These are phyloP conservation scores for Odontarrhena argentea DNA, from an alignment of 345 rosid species.

Conservation along the genomic window DNA sequence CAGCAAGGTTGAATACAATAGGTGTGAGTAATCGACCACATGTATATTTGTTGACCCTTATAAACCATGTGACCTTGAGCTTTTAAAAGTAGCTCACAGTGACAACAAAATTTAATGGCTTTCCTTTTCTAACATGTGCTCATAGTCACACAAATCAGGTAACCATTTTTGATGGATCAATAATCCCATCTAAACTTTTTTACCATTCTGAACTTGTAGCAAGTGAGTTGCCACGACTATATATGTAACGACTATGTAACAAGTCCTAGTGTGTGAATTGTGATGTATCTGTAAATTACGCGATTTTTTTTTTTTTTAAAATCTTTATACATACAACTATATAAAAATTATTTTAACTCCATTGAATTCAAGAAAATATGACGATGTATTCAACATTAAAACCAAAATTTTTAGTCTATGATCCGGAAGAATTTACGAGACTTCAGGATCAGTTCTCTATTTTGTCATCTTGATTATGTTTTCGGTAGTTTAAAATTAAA, in stretches of 20 bases:
- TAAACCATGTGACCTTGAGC: conserved; percentile 22
- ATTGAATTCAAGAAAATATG: no score
- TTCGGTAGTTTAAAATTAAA: no score
- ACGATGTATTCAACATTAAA: no score
- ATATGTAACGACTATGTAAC: no score
- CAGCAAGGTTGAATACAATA: conserved; percentile 25
- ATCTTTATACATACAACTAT: background rate
- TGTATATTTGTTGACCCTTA: conserved; percentile 33
- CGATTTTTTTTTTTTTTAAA: no score
- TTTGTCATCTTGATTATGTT: no score
- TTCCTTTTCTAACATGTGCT: conserved; percentile 10
- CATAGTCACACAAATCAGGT: background rate
- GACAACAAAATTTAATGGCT: background rate
- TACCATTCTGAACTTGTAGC: background rate
- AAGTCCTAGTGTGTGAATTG: no score
- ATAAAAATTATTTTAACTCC: background rate
- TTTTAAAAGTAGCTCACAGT: conserved; percentile 14
- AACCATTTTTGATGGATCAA: conserved; percentile 16
- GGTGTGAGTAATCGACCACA: conserved; percentile 38
- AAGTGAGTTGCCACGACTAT: background rate
- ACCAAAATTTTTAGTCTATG: no score
- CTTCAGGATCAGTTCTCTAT: no score
- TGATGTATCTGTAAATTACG: no score
- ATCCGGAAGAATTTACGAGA: no score
- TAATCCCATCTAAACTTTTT: background rate